Conservation (phyloP, 2,329 filamentous ascomycete species). For the Colletotrichum sansevieriae region DNA sequence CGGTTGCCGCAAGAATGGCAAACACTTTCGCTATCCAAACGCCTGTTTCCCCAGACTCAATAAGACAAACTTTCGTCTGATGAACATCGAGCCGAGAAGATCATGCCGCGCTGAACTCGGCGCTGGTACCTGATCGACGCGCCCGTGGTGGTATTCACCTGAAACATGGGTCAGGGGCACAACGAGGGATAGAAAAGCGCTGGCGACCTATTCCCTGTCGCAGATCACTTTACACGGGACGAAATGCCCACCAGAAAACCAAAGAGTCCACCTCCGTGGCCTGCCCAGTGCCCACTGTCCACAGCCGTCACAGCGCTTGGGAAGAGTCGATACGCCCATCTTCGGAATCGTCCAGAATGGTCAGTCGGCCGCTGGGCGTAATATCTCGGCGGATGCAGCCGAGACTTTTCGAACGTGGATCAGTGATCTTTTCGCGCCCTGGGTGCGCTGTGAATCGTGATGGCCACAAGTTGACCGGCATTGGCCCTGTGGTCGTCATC, state of each 20-base stretch:
- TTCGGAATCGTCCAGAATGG: conserved; percentile 6
- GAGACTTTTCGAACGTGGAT: background rate
- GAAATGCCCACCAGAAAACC: conserved; percentile 9
- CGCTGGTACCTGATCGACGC: conserved; percentile 36
- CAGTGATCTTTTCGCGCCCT: background rate
- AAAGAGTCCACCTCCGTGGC: conserved; percentile 14
- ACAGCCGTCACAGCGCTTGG: conserved; percentile 6
- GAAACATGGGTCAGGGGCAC: conserved; percentile 28
- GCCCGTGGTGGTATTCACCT: conserved; percentile 33
- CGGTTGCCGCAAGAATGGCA: background rate
- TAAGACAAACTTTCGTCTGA: conserved; percentile 15
- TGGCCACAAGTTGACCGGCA: conserved; percentile 1
- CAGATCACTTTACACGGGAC: conserved; percentile 39
- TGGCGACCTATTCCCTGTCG: conserved; percentile 23
- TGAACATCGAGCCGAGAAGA: background rate
- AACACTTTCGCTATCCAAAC: background rate
- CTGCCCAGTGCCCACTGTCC: background rate
- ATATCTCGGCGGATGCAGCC: conserved; percentile 19
- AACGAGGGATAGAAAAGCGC: background rate
- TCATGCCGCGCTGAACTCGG: conserved; percentile 26
- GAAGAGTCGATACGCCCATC: background rate
- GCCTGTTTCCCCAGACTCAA: conserved; percentile 13
- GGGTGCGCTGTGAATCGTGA: background rate
- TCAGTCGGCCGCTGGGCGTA: background rate
- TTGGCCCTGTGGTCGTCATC: conserved; percentile 4